Conservation (phyloP, 148 eudicot genomes). For the Rhododendron vialii region DNA sequence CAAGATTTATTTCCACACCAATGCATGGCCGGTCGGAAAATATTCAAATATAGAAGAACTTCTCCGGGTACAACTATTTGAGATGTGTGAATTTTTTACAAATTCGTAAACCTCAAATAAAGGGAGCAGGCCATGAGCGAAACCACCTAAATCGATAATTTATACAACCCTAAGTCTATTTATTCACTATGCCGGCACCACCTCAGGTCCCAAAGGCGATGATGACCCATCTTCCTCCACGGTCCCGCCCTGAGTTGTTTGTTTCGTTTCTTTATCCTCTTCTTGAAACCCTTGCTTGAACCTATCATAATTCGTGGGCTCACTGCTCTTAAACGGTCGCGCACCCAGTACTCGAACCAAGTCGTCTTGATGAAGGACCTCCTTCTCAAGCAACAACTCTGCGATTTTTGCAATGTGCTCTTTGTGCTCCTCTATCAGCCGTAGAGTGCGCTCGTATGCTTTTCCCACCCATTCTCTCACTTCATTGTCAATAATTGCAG, state of each 20-base stretch:
- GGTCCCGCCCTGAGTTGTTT: slow-evolving; percentile 16
- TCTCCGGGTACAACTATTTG: not conserved
- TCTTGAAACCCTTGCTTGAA: slow-evolving; percentile 69
- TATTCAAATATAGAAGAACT: not conserved
- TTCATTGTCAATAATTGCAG: slow-evolving; percentile 78
- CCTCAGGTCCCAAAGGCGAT: slow-evolving; percentile 57
- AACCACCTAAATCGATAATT: not conserved
- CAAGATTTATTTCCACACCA: not conserved
- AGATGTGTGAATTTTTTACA: not conserved
- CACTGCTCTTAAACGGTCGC: slow-evolving; percentile 65
- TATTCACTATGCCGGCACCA: slow-evolving; percentile 39
- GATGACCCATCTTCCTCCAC: slow-evolving; percentile 45
- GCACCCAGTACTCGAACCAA: slow-evolving; percentile 69
- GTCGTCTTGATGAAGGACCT: slow-evolving; percentile 92
- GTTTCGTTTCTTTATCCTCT: slow-evolving; percentile 22
- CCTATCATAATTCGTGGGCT: slow-evolving; percentile 74
- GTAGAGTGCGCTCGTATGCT: slow-evolving; percentile 67
- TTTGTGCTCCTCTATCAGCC: slow-evolving; percentile 67
- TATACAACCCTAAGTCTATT: slow-evolving; percentile 6
- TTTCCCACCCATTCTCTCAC: slow-evolving; percentile 85
- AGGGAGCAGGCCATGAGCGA: not conserved
- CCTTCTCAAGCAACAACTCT: slow-evolving; percentile 80
- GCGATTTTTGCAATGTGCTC: slow-evolving; percentile 77
- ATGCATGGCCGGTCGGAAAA: not conserved
- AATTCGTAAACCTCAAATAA: not conserved